Conservation (phyloP, 169 alveolate genomes). For the Cryptosporidium muris region DNA sequence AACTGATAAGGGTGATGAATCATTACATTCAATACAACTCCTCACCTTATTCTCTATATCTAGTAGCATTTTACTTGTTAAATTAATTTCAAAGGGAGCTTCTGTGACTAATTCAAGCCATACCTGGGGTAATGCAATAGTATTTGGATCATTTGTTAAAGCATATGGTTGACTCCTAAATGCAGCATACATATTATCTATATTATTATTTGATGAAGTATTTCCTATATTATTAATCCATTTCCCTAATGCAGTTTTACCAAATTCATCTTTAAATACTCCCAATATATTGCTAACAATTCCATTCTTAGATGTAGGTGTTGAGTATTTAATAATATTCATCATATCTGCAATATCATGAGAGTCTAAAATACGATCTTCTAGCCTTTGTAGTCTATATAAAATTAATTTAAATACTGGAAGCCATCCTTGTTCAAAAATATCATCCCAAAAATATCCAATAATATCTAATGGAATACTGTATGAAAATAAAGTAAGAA, state of each 20-base stretch:
- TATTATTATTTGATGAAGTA: neutral
- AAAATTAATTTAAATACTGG: constrained; percentile 78
- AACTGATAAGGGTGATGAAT: no score
- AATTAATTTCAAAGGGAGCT: constrained; percentile 44
- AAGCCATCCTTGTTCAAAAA: constrained; percentile 84
- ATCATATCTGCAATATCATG: constrained; percentile 73
- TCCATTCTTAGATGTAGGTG: constrained; percentile 51
- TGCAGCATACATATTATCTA: neutral
- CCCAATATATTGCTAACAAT: constrained; percentile 35
- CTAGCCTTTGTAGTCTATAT: constrained; percentile 74
- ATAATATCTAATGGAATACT: constrained; percentile 76
- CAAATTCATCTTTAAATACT: constrained; percentile 22
- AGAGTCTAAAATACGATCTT: constrained; percentile 32
- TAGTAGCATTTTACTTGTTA: no score
- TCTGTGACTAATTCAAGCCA: constrained; percentile 51
- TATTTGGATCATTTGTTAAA: constrained; percentile 44
- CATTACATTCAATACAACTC: no score
- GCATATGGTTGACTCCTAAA: neutral
- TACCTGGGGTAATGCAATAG: constrained; percentile 49
- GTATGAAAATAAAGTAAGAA: constrained; percentile 82
- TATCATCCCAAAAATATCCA: constrained; percentile 80
- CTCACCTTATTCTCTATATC: no score
- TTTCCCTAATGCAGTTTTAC: constrained; percentile 14
- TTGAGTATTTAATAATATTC: constrained; percentile 70
- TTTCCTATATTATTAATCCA: constrained; percentile 2